These are phyloP conservation scores for Naganishia albida DNA, from an alignment of 1,284 basidiomycete genomes.

Conservation along the genomic window DNA sequence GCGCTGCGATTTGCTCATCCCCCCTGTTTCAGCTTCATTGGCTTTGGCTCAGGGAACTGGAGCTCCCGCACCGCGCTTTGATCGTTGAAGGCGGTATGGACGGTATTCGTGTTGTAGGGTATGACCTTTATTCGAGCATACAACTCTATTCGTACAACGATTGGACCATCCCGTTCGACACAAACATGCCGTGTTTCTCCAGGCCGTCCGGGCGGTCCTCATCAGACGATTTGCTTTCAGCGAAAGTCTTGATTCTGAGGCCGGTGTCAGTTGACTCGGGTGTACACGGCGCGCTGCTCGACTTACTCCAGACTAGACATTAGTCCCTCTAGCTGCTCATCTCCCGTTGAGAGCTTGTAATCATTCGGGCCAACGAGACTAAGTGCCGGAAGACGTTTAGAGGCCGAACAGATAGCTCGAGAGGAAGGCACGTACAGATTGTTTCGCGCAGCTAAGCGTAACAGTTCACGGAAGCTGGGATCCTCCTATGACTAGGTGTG, in stretches of 20 bases:
- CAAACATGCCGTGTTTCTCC: conserved; percentile 11
- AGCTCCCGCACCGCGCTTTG: conserved; percentile 22
- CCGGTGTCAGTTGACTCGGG: background rate
- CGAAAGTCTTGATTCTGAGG: conserved; percentile 15
- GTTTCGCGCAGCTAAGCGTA: conserved; percentile 44
- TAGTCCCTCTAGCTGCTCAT: conserved; percentile 3
- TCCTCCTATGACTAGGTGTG: conserved; percentile 37
- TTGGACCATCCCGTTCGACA: conserved; percentile 8
- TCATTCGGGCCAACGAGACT: conserved; percentile 30
- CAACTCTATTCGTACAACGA: conserved; percentile 1
- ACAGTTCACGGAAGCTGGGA: conserved; percentile 46
- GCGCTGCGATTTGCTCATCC: background rate
- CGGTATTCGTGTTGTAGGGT: background rate
- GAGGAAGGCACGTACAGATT: conserved; percentile 27
- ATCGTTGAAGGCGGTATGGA: conserved; percentile 9
- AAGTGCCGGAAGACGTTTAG: too few species aligned
- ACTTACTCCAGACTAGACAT: conserved; percentile 33
- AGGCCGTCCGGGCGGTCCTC: background rate
- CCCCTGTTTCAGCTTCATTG: conserved; percentile 1
- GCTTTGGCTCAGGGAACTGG: conserved; percentile 16
- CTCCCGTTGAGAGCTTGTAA: conserved; percentile 14
- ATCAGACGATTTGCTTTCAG: background rate
- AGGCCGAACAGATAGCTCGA: too few species aligned
- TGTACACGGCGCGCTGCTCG: too few species aligned
- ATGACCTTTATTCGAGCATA: background rate